Evolutionary conservation across 2,329 filamentous ascomycete genomes (phyloP), one percentile per base, ranked within the genome.

Genomic region (Purpureocillium takamizusanense): DNA sequence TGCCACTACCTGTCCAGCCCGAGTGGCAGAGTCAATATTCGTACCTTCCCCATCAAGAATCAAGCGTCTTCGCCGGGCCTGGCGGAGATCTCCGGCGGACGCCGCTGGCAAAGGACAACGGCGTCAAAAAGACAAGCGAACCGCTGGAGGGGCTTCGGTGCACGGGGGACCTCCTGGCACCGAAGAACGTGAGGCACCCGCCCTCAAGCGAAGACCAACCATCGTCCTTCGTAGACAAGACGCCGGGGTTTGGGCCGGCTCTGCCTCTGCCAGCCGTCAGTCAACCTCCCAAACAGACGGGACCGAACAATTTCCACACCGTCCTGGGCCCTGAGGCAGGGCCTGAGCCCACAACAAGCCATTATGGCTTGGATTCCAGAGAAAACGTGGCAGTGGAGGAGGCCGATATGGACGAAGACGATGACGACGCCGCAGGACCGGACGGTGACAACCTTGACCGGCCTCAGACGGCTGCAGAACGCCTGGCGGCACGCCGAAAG

Each of bases 21-120:
- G 69, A 72, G 58, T 76, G 73, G 73, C 71, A 72, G 55, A 67
- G 67, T 43, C 68, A 72, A 54, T 72, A 72, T 55, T 66, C 69
- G 17, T 72, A 70, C 49, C 57, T 70, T 40, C 59, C 68, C 23
- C 63, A 65, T 14, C 58, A 58, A 31, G 69, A 69, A 40, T 64
- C 54, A 50, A 62, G 53, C 42, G 56, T 67, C 39, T 72, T 70
- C 47, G 10, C 5, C 10, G 21, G 21, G 21, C 21, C 21, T 25
- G 21, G 53, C 64, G 33, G 66, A 66, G 42, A 40, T 65, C 12
- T 71, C 66, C 48, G 62, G 68, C 34, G 11, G 7, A 10, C 28
- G 28, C 4, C 10, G 14, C 8, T 17, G 16, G 5, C 7, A 16
- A n/a, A 11, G 29, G 13, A 29, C 11, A 6, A 30, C 12, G 6